Evolutionary conservation across 1,284 basidiomycete genomes (phyloP).

Genomic region (Malassezia yamatoensis): DNA sequence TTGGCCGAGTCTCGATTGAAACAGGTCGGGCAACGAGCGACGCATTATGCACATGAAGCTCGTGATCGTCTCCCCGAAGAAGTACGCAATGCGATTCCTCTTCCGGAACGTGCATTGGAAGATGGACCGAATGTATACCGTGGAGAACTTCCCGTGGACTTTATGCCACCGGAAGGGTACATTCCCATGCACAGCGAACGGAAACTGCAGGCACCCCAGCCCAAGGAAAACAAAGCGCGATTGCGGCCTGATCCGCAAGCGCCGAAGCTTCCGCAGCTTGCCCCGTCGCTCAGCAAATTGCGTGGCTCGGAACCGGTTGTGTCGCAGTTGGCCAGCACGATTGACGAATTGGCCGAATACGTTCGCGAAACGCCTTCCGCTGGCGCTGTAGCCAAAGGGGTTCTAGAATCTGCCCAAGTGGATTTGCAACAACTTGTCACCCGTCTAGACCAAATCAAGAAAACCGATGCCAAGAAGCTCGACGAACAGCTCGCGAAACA

Average conservation of each 20-base stretch:
- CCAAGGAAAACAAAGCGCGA: slow-evolving; percentile 21
- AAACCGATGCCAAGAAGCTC: slow-evolving; percentile 66
- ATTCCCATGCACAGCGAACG: slow-evolving; percentile 27
- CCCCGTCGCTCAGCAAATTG: slow-evolving; percentile 67
- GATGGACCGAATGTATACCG: slow-evolving; percentile 19
- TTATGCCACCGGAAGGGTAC: slow-evolving; percentile 33
- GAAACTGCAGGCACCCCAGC: slow-evolving; percentile 30
- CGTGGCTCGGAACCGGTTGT: slow-evolving; percentile 75
- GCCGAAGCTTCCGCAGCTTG: slow-evolving; percentile 58
- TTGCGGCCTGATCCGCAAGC: slow-evolving; percentile 35
- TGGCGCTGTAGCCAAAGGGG: slow-evolving; percentile 57
- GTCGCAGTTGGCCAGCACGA: slow-evolving; percentile 78
- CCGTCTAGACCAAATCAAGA: slow-evolving; percentile 69
- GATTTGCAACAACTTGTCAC: slow-evolving; percentile 71
- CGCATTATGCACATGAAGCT: neutral
- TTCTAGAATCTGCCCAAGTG: slow-evolving; percentile 54
- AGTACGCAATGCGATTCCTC: neutral
- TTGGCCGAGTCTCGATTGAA: slow-evolving; percentile 22
- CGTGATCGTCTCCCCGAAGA: neutral
- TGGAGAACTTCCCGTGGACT: slow-evolving; percentile 29
- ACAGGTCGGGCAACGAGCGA: slow-evolving; percentile 11
- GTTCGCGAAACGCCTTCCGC: slow-evolving; percentile 52
- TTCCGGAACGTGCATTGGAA: slow-evolving; percentile 24
- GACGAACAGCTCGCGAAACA: slow-evolving; percentile 58
- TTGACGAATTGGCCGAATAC: slow-evolving; percentile 80